Base-by-base conservation (phyloP, 352 stramenopile species). In the Globisporangium alternatum region DNA sequence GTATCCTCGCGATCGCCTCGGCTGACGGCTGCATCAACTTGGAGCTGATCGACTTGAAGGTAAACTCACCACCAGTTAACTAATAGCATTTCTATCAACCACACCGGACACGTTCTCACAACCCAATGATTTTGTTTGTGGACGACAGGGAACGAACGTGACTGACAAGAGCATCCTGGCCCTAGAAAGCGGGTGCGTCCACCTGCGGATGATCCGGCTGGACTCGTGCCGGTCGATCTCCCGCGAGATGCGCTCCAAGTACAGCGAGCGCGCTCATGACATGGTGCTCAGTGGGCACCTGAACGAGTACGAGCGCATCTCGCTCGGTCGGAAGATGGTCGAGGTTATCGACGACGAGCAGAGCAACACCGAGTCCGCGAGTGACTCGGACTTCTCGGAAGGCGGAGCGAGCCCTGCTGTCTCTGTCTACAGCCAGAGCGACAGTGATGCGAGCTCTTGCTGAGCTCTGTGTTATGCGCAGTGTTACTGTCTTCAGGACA, bases 201-300 rank as follows among this genome's bases (percentile, higher is more conserved):
- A 56, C 4, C 67, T 91, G 57, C 71, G 71, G 3, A 76, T 90
- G 65, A 66, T 91, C n/a, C 78, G 80, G 3, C 55, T 91, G 25
- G 83, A 91, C 63, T 91, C 80, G 51, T 91, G 83, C 59, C 79
- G 83, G 5, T 83, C 78, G 37, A 70, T 91, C 19, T 89, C 83
- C 1, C 75, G 81, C 33, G 72, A 75, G 13, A 64, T 83, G 56
- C 81, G 81, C 8, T 60, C 60, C 0, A 77, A 76, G 43, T 74
- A 87, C 65, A 75, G 73, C 22, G 65, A 71, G 31, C 68, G 59
- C 5, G 49, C 49, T 21, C 68, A 64, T 7, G 48, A 61, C 0
- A 61, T 80, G 30, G 43, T 74, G 10, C 57, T 56, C 25, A 59
- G 63, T 22, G 31, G 61, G 10, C 66, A 48, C 9, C 52, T 82